Percentiles rank a stretch among this genome's conserved stretches.
Conservation (phyloP, 257 asterid genomes). For the Jasminum sambac region DNA sequence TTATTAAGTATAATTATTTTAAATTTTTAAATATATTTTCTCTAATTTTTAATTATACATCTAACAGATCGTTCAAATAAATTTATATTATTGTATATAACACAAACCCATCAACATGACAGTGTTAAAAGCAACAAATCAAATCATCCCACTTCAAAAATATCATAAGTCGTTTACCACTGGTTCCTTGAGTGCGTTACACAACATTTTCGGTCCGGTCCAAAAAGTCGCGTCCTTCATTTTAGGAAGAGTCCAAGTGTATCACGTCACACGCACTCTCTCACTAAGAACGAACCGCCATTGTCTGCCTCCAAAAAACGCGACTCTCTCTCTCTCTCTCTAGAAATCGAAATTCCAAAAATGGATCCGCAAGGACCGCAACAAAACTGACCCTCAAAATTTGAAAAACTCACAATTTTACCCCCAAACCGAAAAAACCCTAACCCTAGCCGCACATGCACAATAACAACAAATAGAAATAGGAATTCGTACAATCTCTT, state of each 20-base stretch:
- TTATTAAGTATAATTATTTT: too few species aligned
- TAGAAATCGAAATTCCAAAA: conserved; percentile 29
- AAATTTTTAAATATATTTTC: too few species aligned
- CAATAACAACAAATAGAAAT: conserved; percentile 15
- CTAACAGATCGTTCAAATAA: too few species aligned
- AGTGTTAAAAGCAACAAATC: too few species aligned
- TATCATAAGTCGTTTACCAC: conserved; percentile 1
- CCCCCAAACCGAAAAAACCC: conserved; percentile 68
- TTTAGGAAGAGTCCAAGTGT: conserved; percentile 17
- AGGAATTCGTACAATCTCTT: conserved; percentile 25
- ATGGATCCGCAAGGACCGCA: conserved; percentile 43
- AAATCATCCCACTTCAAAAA: background rate
- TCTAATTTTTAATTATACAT: too few species aligned
- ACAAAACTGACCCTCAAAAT: conserved; percentile 41
- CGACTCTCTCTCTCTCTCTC: conserved; percentile 43
- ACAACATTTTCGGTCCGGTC: background rate
- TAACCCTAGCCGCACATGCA: conserved; percentile 72
- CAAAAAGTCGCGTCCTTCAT: conserved; percentile 24
- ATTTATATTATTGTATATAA: too few species aligned
- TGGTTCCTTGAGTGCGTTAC: background rate
- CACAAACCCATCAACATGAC: too few species aligned
- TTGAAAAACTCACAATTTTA: conserved; percentile 34
- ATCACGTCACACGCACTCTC: conserved; percentile 17
- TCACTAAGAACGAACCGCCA: conserved; percentile 32
- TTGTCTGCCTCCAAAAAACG: conserved; percentile 48